Base-by-base conservation (phyloP, 2,329 filamentous ascomycete species). In the Trichoderma asperellum region DNA sequence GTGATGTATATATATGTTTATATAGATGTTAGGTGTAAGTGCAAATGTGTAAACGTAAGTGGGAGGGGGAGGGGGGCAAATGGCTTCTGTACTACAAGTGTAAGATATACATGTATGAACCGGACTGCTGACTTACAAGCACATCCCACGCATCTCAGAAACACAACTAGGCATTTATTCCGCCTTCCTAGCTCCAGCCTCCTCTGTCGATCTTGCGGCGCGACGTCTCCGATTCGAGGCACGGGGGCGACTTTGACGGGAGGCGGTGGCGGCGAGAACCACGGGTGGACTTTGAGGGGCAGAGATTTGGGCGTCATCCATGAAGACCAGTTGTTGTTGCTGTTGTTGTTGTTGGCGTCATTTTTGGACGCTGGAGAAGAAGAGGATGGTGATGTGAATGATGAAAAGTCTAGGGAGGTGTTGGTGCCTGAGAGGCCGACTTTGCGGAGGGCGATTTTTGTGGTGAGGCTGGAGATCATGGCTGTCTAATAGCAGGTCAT, bases 361-460 rank as follows among this genome's bases (percentile, higher is more conserved):
- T 14, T 76, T 76, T 75, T 40, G 66, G 70, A 34, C 5, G 32
- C 32, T 8, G 32, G 32, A 35, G 69, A 52, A 68, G 69, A 52
- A 68, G 77, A 70, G 18, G 70, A 43, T 43, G 40, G 40, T n/a
- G 18, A 43, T 72, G 52, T 76, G 47, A 81, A 68, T 24, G 69
- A 73, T 43, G 76, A 72, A 35, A 81, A 78, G 64, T 84, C 79
- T 68, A 88, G 78, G 58, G 82, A 77, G 73, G 88, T 79, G 77
- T 81, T 77, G 72, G 88, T 80, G 77, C 81, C 84, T 49, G 84
- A 82, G 67, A 89, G 76, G 75, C 87, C 87, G 62, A 83, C 83
- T 75, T 87, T 88, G 72, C 82, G 86, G 73, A 89, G 81, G 71
- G 86, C 87, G 72, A 88, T 78, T 77, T 89, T 89, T 57, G 86